Evolutionary conservation across 2,329 filamentous ascomycete species (phyloP), one percentile per base, ranked within the genome.

Genomic region (Reticulascus tulasneorum): DNA sequence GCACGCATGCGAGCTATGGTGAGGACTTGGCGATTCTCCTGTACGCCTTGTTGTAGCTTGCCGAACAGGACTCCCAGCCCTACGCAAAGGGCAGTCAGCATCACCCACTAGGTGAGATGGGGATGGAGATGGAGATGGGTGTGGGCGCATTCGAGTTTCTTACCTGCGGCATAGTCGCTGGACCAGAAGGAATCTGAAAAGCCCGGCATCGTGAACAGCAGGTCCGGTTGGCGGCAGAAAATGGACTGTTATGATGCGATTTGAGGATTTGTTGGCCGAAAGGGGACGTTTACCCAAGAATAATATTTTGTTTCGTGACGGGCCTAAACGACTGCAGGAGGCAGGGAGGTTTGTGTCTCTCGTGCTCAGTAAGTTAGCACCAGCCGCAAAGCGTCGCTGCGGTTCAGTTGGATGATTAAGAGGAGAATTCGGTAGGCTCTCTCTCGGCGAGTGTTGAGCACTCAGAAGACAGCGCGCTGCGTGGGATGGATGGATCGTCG

Each of bases 101-200:
- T 22, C 13, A 17, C 29, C 9, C 12, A n/a, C n/a, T n/a, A n/a
- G n/a, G n/a, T n/a, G n/a, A n/a, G n/a, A n/a, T n/a, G n/a, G n/a
- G n/a, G 7, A 5, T 28, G 31, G 34, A 12, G 23, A 25, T 26
- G 18, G 20, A 23, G 27, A 16, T 18, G 28, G 21, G 34, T 20
- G 13, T 16, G 13, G 16, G 27, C 29, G 23, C 29, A 32, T 23
- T 5, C 15, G 18, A 29, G 35, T 24, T 41, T 56, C 75, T 60
- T 68, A 86, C 85, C 90, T 72, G 86, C 89, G 60, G 91, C 91
- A 74, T 97, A 97, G 75, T 98, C 93, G 59, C 80, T 79, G 45
- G 93, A 95, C 93, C 93, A 98, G 69, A 98, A 97, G 33, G 90
- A 95, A 67, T 91, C 88, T 51, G 89, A 82, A 66, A 98, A 97